phyloP scores from a whole-genome alignment of 345 rosid genomes.

The Arabidopsis suecica region DNA sequence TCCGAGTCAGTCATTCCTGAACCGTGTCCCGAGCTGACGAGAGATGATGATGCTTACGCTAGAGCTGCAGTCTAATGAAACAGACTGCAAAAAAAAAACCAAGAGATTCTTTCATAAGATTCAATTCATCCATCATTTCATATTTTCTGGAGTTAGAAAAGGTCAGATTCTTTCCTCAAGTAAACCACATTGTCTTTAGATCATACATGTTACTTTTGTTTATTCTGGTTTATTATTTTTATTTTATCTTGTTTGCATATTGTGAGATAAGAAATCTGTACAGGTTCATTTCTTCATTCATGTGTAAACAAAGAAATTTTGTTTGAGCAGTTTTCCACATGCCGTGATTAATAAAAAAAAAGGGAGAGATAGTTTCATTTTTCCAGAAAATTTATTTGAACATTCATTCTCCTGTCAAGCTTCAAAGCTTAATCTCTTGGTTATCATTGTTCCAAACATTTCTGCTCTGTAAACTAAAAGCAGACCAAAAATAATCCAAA shows the following conservation, averaged over 20 bases:
- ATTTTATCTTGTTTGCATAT: constrained; percentile 43
- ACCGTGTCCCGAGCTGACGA: constrained; percentile 52
- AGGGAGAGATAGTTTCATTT: not conserved
- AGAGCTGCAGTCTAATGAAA: constrained; percentile 54
- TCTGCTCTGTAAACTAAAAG: not conserved
- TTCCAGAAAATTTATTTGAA: not conserved
- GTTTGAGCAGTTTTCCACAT: constrained; percentile 26
- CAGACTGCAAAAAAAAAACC: not conserved
- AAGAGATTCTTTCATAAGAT: constrained; percentile 54
- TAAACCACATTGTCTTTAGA: constrained; percentile 30
- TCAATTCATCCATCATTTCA: constrained; percentile 24
- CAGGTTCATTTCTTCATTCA: constrained; percentile 88
- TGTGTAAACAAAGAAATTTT: constrained; percentile 61
- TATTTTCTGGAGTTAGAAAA: constrained; percentile 49
- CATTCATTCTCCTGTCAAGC: not conserved
- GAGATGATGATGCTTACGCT: constrained; percentile 42
- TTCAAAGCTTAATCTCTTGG: not conserved
- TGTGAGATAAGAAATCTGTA: constrained; percentile 54
- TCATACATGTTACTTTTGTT: constrained; percentile 24
- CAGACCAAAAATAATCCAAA: too few species aligned
- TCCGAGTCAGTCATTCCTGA: constrained; percentile 48
- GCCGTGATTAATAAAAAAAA: not conserved
- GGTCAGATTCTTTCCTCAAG: constrained; percentile 39
- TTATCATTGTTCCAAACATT: not conserved
- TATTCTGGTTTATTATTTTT: constrained; percentile 4